Base-by-base conservation (phyloP, 495 filamentous ascomycete species). In the Cenococcum geophilum region DNA sequence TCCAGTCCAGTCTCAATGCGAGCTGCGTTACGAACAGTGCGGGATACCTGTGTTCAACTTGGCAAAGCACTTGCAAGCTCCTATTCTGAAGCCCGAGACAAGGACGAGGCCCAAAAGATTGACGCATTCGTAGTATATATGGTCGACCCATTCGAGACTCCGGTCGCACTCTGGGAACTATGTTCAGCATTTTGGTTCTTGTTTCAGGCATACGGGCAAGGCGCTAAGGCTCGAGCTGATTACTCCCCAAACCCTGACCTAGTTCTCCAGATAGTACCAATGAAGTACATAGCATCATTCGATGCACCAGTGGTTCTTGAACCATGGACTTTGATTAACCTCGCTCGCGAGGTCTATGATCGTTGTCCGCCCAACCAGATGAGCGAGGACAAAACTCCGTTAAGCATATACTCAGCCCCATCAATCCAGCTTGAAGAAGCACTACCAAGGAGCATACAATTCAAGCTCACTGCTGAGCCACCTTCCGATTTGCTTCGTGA, bases 301-400 rank as follows among this genome's bases (percentile, higher is more conserved):
- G 79, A 83, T 1, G 81, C 80, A 1, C 73, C 95, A 35, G 81
- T 86, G 12, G 77, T 89, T n/a, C 82, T 86, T 23, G 77, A 83
- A 1, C 83, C 87, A n/a, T 68, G 74, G 1, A 83, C 88, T 1
- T 88, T 87, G 64, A 70, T 79, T 42, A 83, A 77, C 57, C 73
- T 97, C 1, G 89, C 90, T 20, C 74, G 91, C 22, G 91, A 97
- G 70, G 83, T 93, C 12, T 97, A 97, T 69, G 87, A 91, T 64
- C 84, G 93, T 23, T 96, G 91, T 71, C 77, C 80, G 5, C 79
- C 80, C 9, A 83, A 81, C 32, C 75, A 56, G 5, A 51, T 59
- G 4, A 51, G 34, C 18, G 60, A 55, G 20, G 66, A 70, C 76
- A 45, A 70, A 72, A 25, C 76, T 74, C 68, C 62, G 10, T 64